Evolutionary conservation across 2,329 filamentous ascomycete species (phyloP).

Genomic region (Hypoxylon rubiginosum): DNA sequence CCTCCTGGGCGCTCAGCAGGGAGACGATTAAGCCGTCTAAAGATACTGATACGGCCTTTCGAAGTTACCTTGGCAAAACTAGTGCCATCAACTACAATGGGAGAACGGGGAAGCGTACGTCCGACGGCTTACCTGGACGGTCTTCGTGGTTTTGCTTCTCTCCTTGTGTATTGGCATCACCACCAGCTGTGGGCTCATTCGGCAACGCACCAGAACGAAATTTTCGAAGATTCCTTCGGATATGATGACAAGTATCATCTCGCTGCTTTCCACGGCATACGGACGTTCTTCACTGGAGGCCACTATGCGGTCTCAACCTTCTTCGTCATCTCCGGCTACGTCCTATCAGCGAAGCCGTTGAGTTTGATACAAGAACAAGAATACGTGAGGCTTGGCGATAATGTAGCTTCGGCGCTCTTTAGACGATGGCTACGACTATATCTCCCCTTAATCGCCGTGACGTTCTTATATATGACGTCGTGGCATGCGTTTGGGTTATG

Average conservation of each 20-base stretch:
- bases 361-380: conserved; percentile 61
- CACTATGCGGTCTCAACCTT: conserved; percentile 71
- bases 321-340: conserved; percentile 71
- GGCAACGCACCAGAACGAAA: conserved; percentile 51
- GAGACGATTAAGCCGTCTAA: conserved; percentile 3
- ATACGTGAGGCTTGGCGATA: conserved; percentile 57
- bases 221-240: conserved; percentile 68
- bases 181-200: conserved; percentile 70
- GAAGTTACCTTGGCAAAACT: conserved; percentile 26
- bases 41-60: conserved; percentile 1
- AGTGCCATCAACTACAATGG: conserved; percentile 28
- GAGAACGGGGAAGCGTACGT: conserved; percentile 52
- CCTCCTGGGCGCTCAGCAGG: conserved; percentile 23
- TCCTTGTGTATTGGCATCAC: conserved; percentile 75
- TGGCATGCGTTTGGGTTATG: conserved; percentile 67
- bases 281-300: conserved; percentile 72
- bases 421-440: conserved; percentile 64
- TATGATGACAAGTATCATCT: conserved; percentile 64
- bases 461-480: conserved; percentile 65
- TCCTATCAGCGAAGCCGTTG: conserved; percentile 65
- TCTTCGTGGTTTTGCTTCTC: conserved; percentile 74
- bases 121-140: conserved; percentile 75
- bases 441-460: conserved; percentile 66
- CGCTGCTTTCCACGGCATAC: conserved; percentile 67
- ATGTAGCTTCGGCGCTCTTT: conserved; percentile 62